Base-by-base conservation (phyloP, 2,329 filamentous ascomycete species). In the Trichophyton schoenleinii region DNA sequence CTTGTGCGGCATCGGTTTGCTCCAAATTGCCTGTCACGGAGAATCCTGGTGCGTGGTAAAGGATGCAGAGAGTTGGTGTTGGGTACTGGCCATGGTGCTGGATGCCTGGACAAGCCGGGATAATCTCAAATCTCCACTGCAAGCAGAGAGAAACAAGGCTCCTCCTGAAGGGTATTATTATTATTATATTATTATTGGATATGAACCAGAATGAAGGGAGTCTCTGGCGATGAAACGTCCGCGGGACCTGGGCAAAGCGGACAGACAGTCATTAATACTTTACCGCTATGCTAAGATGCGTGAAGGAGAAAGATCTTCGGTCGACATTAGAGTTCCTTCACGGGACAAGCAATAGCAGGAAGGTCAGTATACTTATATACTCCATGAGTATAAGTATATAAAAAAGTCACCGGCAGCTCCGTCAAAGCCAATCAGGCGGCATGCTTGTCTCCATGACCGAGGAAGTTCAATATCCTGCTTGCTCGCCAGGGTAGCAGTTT, bases 31-130 rank as follows among this genome's bases (percentile, higher is more conserved):
- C 18, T 55, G 31, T 18, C 52, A 55, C 25, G 52, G 52, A 55
- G 28, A 55, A 28, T 28, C 52, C 52, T 55, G 52, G 52, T 52
- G 52, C 52, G 52, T 55, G 52, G 25, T 55, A 55, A 55, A 55
- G 52, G 52, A 36, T n/a, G 31, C 52, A 52, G 34, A 38, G 34
- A 38, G 52, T 36, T 55, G 52, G 25, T 55, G 52, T 55, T 55
- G 52, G 52, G 15, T 38, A 31, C 25, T 36, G 28, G 52, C 28
- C 25, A 53, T 31, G 49, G 49, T 55, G 52, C 52, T 36, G 52
- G 25, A 18, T 55, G 52, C n/a, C 15, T 44, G 34, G 34, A 38
- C 34, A 38, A 38, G 34, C 52, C 31, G n/a, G 52, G 52, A 36
- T 55, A 8, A 36, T 55, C 28, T 55, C 49, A 36, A 8, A 36